Percentiles rank a stretch among this genome's conserved stretches.
These are phyloP conservation scores for Arabidopsis thaliana DNA, from an alignment of 345 rosid species.

Conservation along the genomic window TAIR10.1 NC_003075.7:17070501-17071000, in stretches of 20 bases:
- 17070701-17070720: constrained; percentile 19
- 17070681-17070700: constrained; percentile 11
- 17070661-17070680: constrained; percentile 8
- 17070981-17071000: constrained; percentile 97
- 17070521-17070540: constrained; percentile 99
- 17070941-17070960: constrained; percentile 84
- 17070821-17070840: constrained; percentile 86
- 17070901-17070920: constrained; percentile 87
- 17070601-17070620: constrained; percentile 3
- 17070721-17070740: constrained; percentile 32
- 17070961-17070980: constrained; percentile 98
- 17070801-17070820: constrained; percentile 98
- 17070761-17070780: constrained; percentile 97
- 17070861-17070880: constrained; percentile 98
- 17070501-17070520: constrained; percentile 92
- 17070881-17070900: constrained; percentile 93
- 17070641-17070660: constrained; percentile 22
- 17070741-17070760: constrained; percentile 97
- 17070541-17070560: constrained; percentile 97
- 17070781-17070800: constrained; percentile 90
- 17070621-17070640: constrained; percentile 28
- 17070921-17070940: constrained; percentile 84
- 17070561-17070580: constrained; percentile 68
- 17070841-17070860: constrained; percentile 89
- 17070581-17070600: constrained; percentile 19